These are phyloP conservation scores for Dimargaris verticillata DNA, from an alignment of 192 early-diverging fungal species.

Conservation along the genomic window DNA sequence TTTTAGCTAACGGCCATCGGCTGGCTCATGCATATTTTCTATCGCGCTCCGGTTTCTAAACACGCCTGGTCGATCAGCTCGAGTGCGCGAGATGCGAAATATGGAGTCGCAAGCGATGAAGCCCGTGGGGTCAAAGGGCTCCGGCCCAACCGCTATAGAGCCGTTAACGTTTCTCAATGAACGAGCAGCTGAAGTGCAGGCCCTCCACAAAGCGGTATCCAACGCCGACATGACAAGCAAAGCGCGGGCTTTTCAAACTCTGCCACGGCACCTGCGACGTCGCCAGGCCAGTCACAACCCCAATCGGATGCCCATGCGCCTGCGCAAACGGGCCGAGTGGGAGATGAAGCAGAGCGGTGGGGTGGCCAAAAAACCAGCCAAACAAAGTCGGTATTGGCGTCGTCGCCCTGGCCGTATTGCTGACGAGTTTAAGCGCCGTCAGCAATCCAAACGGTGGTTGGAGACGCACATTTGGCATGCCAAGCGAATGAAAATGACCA, in stretches of 20 bases:
- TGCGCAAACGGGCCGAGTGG: constrained; percentile 55
- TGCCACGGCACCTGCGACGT: constrained; percentile 81
- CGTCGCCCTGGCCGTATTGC: constrained; percentile 21
- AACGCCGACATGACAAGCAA: constrained; percentile 33
- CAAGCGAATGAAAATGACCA: constrained; percentile 89
- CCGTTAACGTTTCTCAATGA: constrained; percentile 31
- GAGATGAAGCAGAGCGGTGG: constrained; percentile 40
- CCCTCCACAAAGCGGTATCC: constrained; percentile 63
- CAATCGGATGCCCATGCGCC: constrained; percentile 70
- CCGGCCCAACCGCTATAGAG: too few species aligned
- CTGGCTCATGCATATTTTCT: too few species aligned
- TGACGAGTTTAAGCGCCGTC: constrained; percentile 18
- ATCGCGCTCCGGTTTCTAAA: too few species aligned
- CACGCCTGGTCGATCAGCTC: too few species aligned
- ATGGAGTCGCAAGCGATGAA: too few species aligned
- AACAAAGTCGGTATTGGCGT: constrained; percentile 14
- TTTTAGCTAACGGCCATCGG: too few species aligned
- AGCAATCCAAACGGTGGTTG: constrained; percentile 55
- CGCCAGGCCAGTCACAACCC: constrained; percentile 89
- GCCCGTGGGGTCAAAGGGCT: too few species aligned
- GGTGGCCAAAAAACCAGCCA: constrained; percentile 13
- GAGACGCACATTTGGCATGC: constrained; percentile 98
- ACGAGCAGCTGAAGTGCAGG: constrained; percentile 69
- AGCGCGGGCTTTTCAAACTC: constrained; percentile 70
- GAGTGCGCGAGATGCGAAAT: too few species aligned